Evolutionary conservation across 2,329 filamentous ascomycete genomes (phyloP), one percentile per base, ranked within the genome.

Genomic region (Paecilomyces variotii): DNA sequence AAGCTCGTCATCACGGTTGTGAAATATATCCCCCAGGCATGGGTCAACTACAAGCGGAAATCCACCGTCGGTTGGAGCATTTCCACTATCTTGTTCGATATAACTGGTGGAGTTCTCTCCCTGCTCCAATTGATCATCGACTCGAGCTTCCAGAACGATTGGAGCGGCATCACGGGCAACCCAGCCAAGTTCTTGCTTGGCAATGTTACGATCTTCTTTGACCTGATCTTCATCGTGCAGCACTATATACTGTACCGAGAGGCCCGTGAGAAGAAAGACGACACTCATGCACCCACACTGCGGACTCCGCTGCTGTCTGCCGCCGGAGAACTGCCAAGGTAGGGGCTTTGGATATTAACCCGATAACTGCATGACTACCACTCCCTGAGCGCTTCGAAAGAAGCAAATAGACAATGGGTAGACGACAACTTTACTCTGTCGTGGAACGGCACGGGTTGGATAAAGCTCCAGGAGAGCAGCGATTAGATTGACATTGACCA

Each of bases 31-130:
- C 94, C 94, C 4, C 91, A 96, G 79, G 85, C 89, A 39, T 80
- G 88, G 68, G 81, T 88, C 65, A 97, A 97, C 78, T 91, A 88
- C 72, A 85, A 86, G 67, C 91, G 93, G 68, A 84, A 87, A 70
- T 95, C 90, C 58, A 97, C 94, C 0, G 76, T 82, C 24, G 94
- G 94, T 39, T 97, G 93, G 91, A 88, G 85, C 67, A 97, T 97
- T 64, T 78, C 78, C 61, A 87, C 91, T 71, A 92, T 97, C 66
- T 77, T 96, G 53, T 81, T 97, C 9, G 94, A 97, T 71, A 82
- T 96, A 60, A 78, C 80, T 1, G 94, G 94, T 39, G 91, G 93
- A 35, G 70, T 94, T 19, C 78, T 97, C 55, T 96, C 90, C 60
- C 81, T 97, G 56, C 76, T 83, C 2, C 94, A 99, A 75, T 82